phyloP scores from a whole-genome alignment of 306 rosid genomes.

The Cicer yamashitae region DNA sequence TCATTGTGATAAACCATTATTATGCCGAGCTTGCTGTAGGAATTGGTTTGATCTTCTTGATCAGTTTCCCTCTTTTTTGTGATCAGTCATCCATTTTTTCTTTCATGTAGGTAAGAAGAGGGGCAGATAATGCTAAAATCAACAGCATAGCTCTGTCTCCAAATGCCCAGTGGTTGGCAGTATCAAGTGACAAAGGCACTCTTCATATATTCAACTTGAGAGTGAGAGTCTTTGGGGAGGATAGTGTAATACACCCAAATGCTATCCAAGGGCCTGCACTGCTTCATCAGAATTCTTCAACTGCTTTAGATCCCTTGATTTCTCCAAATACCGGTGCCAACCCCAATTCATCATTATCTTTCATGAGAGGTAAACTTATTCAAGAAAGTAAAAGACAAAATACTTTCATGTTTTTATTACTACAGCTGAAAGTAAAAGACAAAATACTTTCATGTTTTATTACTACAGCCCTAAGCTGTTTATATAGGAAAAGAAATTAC shows the following conservation, averaged over 20 bases:
- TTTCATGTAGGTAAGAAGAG: conserved; percentile 82
- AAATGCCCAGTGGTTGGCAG: conserved; percentile 95
- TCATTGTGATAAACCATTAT: conserved; percentile 25
- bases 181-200: conserved; percentile 93
- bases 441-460: too few relatives aligned
- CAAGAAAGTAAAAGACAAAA: too few relatives aligned
- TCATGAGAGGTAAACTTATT: conserved; percentile 87
- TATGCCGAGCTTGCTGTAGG: conserved; percentile 31
- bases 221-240: conserved; percentile 81
- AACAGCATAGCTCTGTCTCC: conserved; percentile 81
- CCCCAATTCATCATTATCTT: conserved; percentile 85
- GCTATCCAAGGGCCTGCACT: conserved; percentile 60
- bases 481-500: too few relatives aligned
- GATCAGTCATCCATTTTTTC: conserved; percentile 20
- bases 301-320: conserved; percentile 74
- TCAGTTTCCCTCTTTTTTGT: background rate
- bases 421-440: too few relatives aligned
- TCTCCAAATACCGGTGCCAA: conserved; percentile 78
- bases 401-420: too few relatives aligned
- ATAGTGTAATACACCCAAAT: conserved; percentile 51
- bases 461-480: too few relatives aligned
- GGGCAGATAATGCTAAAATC: conserved; percentile 89
- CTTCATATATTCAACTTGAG: conserved; percentile 87
- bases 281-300: conserved; percentile 77
- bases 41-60: conserved; percentile 31